These are phyloP conservation scores for Cyberlindnera misumaiensis DNA, from an alignment of 805 yeast genomes.

Conservation along the genomic window DNA sequence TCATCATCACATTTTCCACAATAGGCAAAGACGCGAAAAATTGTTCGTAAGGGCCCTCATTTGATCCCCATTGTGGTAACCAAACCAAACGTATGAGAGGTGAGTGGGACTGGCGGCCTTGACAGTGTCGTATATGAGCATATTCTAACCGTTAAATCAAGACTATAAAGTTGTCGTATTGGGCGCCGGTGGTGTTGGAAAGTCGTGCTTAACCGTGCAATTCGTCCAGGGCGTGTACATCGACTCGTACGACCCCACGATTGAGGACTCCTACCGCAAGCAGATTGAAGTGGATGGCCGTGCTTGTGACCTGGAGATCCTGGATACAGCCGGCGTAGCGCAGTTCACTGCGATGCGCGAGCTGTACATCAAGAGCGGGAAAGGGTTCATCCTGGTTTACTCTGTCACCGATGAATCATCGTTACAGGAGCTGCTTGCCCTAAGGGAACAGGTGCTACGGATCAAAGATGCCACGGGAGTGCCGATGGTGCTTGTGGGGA, in stretches of 20 bases:
- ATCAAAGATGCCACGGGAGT: slow-evolving; percentile 72
- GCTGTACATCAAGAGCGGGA: slow-evolving; percentile 78
- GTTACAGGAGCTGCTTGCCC: slow-evolving; percentile 66
- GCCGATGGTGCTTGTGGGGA: slow-evolving; percentile 88
- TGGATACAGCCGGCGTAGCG: slow-evolving; percentile 93
- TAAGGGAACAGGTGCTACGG: slow-evolving; percentile 77
- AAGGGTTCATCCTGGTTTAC: slow-evolving; percentile 84
- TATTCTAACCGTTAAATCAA: slow-evolving; percentile 2
- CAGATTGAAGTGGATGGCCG: slow-evolving; percentile 85
- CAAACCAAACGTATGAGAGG: slow-evolving; percentile 1
- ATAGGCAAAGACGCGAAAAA: background rate
- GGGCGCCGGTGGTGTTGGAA: slow-evolving; percentile 98
- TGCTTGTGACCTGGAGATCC: slow-evolving; percentile 75
- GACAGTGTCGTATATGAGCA: background rate
- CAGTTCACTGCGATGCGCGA: slow-evolving; percentile 97
- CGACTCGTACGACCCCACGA: slow-evolving; percentile 93
- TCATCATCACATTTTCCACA: background rate
- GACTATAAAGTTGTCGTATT: slow-evolving; percentile 87
- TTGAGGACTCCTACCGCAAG: slow-evolving; percentile 90
- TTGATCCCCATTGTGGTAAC: background rate
- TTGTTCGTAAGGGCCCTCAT: background rate
- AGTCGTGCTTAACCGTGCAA: slow-evolving; percentile 87
- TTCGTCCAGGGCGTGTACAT: slow-evolving; percentile 86
- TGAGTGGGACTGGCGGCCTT: background rate
- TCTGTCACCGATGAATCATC: slow-evolving; percentile 75